Conservation (phyloP, 257 asterid genomes). For the Salvia rosmarinus region DNA sequence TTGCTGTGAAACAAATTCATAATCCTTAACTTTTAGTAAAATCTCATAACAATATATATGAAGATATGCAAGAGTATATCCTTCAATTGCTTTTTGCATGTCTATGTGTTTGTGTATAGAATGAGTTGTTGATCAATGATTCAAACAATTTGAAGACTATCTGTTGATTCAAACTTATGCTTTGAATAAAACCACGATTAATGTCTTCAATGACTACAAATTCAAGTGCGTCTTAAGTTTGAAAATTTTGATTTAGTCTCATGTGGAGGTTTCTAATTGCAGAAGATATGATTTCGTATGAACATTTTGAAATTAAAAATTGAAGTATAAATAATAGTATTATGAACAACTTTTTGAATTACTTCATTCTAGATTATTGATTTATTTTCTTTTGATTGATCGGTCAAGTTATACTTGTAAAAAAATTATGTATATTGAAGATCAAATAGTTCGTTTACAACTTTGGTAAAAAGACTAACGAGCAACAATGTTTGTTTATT, state of each 20-base stretch:
- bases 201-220: no score
- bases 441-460: constrained; percentile 80
- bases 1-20: no score
- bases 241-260: background rate
- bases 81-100: no score
- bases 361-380: background rate
- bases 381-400: background rate
- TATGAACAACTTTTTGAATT: background rate
- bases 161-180: no score
- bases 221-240: background rate
- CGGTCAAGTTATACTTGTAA: constrained; percentile 41
- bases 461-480: constrained; percentile 56
- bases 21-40: no score
- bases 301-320: constrained; percentile 2
- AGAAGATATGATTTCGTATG: constrained; percentile 9
- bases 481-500: background rate
- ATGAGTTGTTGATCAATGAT: no score
- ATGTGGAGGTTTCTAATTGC: background rate
- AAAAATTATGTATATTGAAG: constrained; percentile 89
- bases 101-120: no score
- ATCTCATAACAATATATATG: no score
- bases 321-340: background rate
- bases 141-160: no score
- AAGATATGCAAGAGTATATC: no score
- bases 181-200: background rate